Percentiles rank a stretch among this genome's conserved stretches.
Conservation (phyloP, 192 early-diverging fungal genomes). For the Allomyces javanicus region DNA sequence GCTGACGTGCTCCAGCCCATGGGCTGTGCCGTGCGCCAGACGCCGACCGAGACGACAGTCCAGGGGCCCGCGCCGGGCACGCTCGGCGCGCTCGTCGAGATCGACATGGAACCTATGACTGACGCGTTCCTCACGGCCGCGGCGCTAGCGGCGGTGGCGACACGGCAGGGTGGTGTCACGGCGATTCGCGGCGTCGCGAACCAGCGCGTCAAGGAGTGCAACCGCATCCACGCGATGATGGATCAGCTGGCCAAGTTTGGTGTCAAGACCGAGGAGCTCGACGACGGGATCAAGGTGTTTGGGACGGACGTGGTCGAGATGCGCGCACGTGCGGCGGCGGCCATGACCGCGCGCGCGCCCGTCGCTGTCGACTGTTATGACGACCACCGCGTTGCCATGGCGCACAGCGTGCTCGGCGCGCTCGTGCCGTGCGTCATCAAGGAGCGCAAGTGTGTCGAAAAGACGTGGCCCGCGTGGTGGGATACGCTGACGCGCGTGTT, state of each 20-base stretch:
- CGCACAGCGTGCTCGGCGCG: conserved; percentile 66
- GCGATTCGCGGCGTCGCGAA: conserved; percentile 88
- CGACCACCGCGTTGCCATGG: conserved; percentile 97
- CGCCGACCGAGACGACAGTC: conserved; percentile 73
- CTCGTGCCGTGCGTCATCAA: conserved; percentile 57
- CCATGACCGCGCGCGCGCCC: conserved; percentile 28
- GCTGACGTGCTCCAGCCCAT: conserved; percentile 74
- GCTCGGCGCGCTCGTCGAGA: conserved; percentile 45
- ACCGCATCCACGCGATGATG: conserved; percentile 92
- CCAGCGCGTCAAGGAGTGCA: conserved; percentile 95
- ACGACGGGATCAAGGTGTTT: conserved; percentile 78
- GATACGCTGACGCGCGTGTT: conserved; percentile 70
- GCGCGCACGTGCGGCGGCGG: conserved; percentile 14
- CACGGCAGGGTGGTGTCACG: conserved; percentile 34
- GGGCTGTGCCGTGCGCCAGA: conserved; percentile 84
- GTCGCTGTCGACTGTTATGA: conserved; percentile 83
- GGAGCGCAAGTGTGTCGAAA: conserved; percentile 95
- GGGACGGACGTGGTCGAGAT: conserved; percentile 15
- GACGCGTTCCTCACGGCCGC: conserved; percentile 95
- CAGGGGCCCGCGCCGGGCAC: conserved; percentile 53
- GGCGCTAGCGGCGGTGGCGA: conserved; percentile 76
- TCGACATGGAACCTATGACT: conserved; percentile 99
- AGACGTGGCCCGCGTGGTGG: conserved; percentile 99
- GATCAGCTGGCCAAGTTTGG: conserved; percentile 82
- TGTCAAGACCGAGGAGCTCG: conserved; percentile 53